Evolutionary conservation across 768 basidiomycete genomes (phyloP).

Genomic region (Sporobolomyces roseus): DNA sequence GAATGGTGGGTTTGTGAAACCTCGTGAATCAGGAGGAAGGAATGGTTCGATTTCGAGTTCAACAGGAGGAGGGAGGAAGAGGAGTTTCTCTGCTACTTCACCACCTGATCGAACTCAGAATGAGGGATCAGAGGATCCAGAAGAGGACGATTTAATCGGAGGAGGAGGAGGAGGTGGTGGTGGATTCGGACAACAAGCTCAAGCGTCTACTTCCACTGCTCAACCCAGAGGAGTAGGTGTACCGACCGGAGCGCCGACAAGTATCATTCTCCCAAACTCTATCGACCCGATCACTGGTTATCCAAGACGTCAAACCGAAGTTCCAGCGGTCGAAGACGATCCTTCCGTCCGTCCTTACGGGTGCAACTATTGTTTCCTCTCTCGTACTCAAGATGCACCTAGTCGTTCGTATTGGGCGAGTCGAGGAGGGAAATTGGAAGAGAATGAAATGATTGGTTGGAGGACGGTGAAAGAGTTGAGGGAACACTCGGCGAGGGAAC

Average conservation of each 20-base stretch:
- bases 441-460: slow-evolving; percentile 15
- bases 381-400: slow-evolving; percentile 5
- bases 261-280: slow-evolving; percentile 4
- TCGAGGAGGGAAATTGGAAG: not conserved
- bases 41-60: not conserved
- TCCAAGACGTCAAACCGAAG: slow-evolving; percentile 30
- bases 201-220: too few species aligned
- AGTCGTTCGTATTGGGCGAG: not conserved
- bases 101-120: too few species aligned
- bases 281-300: slow-evolving; percentile 4
- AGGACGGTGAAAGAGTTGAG: slow-evolving; percentile 40
- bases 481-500: slow-evolving; percentile 20
- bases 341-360: slow-evolving; percentile 37
- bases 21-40: not conserved
- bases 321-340: slow-evolving; percentile 40
- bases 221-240: too few species aligned
- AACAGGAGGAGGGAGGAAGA: not conserved
- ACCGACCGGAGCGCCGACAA: too few species aligned
- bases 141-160: too few species aligned
- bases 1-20: not conserved
- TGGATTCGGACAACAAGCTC: too few species aligned
- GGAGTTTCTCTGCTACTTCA: too few species aligned
- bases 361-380: slow-evolving; percentile 29
- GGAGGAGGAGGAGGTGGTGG: too few species aligned
- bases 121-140: too few species aligned